Evolutionary conservation across 2,329 filamentous ascomycete species (phyloP), one percentile per base, ranked within the genome.

Genomic region (Capronia coronata): DNA sequence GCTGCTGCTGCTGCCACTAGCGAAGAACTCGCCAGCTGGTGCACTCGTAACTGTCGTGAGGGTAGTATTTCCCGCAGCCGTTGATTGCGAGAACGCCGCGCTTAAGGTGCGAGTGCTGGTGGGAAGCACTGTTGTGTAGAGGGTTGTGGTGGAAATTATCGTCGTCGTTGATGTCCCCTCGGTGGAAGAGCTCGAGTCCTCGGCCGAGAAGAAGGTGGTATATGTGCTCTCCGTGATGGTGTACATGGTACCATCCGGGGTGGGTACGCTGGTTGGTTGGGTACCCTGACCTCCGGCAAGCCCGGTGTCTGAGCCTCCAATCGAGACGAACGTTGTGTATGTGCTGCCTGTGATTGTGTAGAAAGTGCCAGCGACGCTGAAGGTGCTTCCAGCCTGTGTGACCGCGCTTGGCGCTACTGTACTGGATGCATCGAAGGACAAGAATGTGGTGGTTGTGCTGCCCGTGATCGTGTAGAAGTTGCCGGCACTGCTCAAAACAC

Each of bases 311-410:
- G 37, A 11, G 9, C 16, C 19, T 10, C 19, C 42, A 18, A 10
- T 35, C 16, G 48, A 32, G n/a, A 32, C 38, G 27, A 48, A 52
- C 9, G 49, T 52, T 5, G 49, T 48, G 32, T 16, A 44, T 16
- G 49, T 48, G 38, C 30, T 25, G 14, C 45, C 49, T 8, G 49
- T 48, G n/a, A 52, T 46, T 11, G 45, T 52, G 32, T 23, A 46
- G 8, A 46, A 2, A 13, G 16, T 42, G 3, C 42, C 48, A 32
- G 6, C 30, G 13, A 16, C 27, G 22, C 27, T 35, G 22, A 39
- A 34, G 7, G 34, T 18, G 11, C 1, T 37, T 37, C 14, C 34
- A 13, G 48, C 34, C 25, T 41, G 19, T n/a, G 37, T 18, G 22
- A 22, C 13, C 10, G 9, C 35, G 22, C 16, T 46, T 22, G 9